Evolutionary conservation across 495 filamentous ascomycete species (phyloP), one percentile per base, ranked within the genome.

Genomic region (Penicillium coffeae): DNA sequence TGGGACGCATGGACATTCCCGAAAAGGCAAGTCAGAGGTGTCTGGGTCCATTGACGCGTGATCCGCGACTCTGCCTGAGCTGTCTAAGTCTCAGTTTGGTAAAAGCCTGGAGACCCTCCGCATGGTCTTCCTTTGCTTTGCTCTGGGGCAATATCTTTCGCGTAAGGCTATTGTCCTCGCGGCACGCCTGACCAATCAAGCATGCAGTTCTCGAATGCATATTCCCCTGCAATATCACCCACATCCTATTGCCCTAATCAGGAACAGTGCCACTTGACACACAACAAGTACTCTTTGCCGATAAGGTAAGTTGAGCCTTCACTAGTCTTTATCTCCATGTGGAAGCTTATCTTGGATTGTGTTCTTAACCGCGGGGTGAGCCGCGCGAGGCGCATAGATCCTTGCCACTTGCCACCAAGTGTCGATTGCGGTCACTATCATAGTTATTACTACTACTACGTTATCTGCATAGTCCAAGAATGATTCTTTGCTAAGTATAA

Each of bases 1-100:
- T 33, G 51, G 47, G 21, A 5, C 60, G 60, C 60, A 58, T 60
- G 51, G 50, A 63, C 60, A 52, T 63, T 38, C 60, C 60, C 14
- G 43, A 46, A 52, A n/a, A 18, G 53, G 59, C n/a, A 54, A 48
- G 50, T 45, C 36, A 21, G 45, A 50, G 20, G 15, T 46, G n/a
- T 50, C 21, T 48, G 46, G 41, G 22, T 43, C 49, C 38, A 30
- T 22, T 21, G 39, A 30, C 25, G 25, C 25, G 32, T 18, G 39
- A 10, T 37, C 37, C 42, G 47, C 52, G 49, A 59, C 33, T 56
- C 49, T 52, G 33, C 49, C 52, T 52, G 52, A 54, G 34, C 8
- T 25, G 22, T 12, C 5, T 21, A 19, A 27, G 32, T 42, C 51
- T 56, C 45, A 32, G 34, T 59, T 51, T 42, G 42, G 59, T 12